These are phyloP conservation scores for Paraleonurus japonicus DNA, from an alignment of 257 asterid genomes.

Conservation along the genomic window DNA sequence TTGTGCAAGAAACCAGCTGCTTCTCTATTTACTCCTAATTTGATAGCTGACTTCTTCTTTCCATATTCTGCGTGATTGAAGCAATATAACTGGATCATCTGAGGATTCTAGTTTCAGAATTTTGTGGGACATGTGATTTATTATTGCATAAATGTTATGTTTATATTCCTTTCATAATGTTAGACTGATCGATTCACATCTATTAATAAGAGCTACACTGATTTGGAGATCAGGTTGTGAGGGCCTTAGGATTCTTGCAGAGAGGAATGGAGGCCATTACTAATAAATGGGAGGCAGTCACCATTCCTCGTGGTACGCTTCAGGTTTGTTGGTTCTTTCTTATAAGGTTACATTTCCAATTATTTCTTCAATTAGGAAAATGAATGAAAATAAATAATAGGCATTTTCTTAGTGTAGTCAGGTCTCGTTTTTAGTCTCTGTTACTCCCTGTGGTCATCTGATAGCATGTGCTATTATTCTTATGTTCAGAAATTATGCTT, in stretches of 20 bases:
- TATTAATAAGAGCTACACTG: slow-evolving; percentile 19
- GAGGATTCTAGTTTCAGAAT: slow-evolving; percentile 5
- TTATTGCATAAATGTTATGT: background rate
- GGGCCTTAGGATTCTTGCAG: slow-evolving; percentile 83
- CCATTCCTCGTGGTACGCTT: slow-evolving; percentile 98
- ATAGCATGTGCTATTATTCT: slow-evolving; percentile 1
- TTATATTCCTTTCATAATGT: background rate
- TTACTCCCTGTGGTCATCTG: slow-evolving; percentile 12
- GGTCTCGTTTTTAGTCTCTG: background rate
- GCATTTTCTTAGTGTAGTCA: background rate
- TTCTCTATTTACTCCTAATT: slow-evolving; percentile 12
- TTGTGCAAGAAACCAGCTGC: slow-evolving; percentile 15
- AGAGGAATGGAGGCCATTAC: slow-evolving; percentile 52
- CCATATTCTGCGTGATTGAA: background rate
- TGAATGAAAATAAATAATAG: background rate
- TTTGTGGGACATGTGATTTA: background rate
- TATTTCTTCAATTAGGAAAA: background rate
- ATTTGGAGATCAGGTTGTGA: slow-evolving; percentile 70
- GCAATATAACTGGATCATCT: slow-evolving; percentile 10
- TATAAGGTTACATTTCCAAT: slow-evolving; percentile 1
- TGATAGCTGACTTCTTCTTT: background rate
- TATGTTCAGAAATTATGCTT: background rate
- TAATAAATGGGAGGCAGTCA: slow-evolving; percentile 74
- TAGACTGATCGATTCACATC: background rate
- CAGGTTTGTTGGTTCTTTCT: slow-evolving; percentile 81